These are phyloP conservation scores for Ceratorhiza oryzae-sativae DNA, from an alignment of 1,284 basidiomycete species.

Conservation along the genomic window DNA sequence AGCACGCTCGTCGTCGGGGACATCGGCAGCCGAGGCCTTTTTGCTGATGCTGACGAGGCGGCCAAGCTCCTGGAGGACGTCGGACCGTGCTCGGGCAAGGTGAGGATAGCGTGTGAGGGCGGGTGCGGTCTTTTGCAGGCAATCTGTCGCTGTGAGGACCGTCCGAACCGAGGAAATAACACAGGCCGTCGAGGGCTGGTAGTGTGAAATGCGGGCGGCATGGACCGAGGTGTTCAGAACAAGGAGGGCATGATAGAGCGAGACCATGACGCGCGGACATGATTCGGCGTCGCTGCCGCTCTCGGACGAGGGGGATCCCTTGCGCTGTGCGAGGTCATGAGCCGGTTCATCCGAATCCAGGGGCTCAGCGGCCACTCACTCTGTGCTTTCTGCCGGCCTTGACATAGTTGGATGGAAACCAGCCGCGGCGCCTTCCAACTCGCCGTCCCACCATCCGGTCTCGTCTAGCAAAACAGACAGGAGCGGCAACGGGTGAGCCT, in stretches of 20 bases:
- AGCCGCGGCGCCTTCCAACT: constrained; percentile 89
- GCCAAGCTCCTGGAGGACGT: constrained; percentile 78
- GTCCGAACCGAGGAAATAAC: constrained; percentile 96
- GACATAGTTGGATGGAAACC: constrained; percentile 94
- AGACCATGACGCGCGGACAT: constrained; percentile 47
- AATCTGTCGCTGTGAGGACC: constrained; percentile 84
- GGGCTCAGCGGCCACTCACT: neutral
- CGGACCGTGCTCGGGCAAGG: constrained; percentile 39
- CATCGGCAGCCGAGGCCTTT: constrained; percentile 55
- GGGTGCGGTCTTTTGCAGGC: constrained; percentile 82
- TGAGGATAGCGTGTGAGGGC: constrained; percentile 62
- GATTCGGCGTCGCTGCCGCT: constrained; percentile 31
- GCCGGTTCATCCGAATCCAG: neutral
- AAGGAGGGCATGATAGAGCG: constrained; percentile 83
- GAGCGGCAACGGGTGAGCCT: neutral
- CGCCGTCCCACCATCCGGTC: constrained; percentile 99
- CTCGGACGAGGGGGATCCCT: neutral
- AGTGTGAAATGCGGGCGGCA: constrained; percentile 77
- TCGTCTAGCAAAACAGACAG: constrained; percentile 61
- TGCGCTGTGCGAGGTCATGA: neutral
- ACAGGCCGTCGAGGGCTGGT: constrained; percentile 82
- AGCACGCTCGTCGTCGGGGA: constrained; percentile 50
- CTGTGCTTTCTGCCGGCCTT: constrained; percentile 28
- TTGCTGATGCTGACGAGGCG: constrained; percentile 86
- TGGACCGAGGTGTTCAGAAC: constrained; percentile 86